A percentile compares a stretch with the other conserved stretches of the same genome.
Evolutionary conservation across 2,329 filamentous ascomycete genomes (phyloP).

Genomic region (Fusarium globosum): DNA sequence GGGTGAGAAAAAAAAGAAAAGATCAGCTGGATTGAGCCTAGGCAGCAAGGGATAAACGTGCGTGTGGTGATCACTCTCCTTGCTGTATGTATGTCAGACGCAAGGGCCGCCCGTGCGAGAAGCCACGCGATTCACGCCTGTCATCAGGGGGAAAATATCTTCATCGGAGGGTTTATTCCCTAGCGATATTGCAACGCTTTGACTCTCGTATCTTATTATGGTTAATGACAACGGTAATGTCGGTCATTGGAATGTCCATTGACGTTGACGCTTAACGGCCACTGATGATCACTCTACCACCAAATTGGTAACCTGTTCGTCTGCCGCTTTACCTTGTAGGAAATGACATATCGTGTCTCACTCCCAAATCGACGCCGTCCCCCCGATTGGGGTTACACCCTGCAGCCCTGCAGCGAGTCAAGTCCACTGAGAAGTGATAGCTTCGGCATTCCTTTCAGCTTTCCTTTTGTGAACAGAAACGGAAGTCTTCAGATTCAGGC

Average conservation of each 20-base stretch:
- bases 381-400: neutral
- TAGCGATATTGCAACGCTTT: neutral
- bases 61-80: neutral
- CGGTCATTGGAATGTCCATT: neutral
- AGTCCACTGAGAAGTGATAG: neutral
- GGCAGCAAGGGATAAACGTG: neutral
- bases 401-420: neutral
- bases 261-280: neutral
- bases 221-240: neutral
- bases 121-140: neutral
- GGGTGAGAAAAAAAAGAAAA: neutral
- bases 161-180: neutral
- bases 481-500: neutral
- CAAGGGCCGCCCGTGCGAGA: neutral
- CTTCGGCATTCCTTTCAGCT: neutral
- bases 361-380: neutral
- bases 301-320: neutral
- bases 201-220: neutral
- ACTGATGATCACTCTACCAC: neutral
- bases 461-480: neutral
- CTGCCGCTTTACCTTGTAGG: neutral
- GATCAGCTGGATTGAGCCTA: neutral
- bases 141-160: neutral
- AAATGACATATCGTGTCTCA: slow-evolving; percentile 7
- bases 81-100: neutral